These are phyloP conservation scores for Nemania sp. DNA, from an alignment of 2,329 filamentous ascomycete species.

Conservation along the genomic window DNA sequence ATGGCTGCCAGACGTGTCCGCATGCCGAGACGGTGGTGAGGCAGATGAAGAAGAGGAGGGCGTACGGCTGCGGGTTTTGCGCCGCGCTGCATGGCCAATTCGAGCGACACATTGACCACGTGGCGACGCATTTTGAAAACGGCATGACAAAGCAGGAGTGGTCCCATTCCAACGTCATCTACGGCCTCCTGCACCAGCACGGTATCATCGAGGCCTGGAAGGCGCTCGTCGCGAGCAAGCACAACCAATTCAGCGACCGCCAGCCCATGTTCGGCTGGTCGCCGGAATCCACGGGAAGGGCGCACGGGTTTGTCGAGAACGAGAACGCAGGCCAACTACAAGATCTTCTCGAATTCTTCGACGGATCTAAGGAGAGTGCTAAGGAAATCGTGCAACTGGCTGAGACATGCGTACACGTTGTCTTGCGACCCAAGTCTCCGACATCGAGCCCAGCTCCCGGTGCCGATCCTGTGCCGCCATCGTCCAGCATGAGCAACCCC, in stretches of 20 bases:
- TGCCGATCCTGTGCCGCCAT: conserved; percentile 8
- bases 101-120: conserved; percentile 70
- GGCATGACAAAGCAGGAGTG: conserved; percentile 67
- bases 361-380: conserved; percentile 59
- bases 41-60: conserved; percentile 66
- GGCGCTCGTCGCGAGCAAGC: conserved; percentile 52
- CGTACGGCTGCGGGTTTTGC: conserved; percentile 73
- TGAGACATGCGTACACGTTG: conserved; percentile 45
- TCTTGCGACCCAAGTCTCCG: conserved; percentile 38
- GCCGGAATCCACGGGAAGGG: conserved; percentile 58
- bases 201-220: conserved; percentile 66
- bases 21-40: conserved; percentile 67
- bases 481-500: conserved; percentile 7
- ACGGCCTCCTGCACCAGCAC: conserved; percentile 69
- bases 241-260: conserved; percentile 51
- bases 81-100: conserved; percentile 65
- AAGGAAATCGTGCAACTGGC: conserved; percentile 62
- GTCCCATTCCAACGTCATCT: conserved; percentile 71
- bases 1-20: conserved; percentile 67
- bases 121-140: conserved; percentile 68
- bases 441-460: conserved; percentile 18
- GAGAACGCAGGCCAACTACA: conserved; percentile 66
- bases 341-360: conserved; percentile 69
- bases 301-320: conserved; percentile 63
- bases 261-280: conserved; percentile 66